Evolutionary conservation across 306 rosid genomes (phyloP).

Genomic region (Begonia loranthoides): DNA sequence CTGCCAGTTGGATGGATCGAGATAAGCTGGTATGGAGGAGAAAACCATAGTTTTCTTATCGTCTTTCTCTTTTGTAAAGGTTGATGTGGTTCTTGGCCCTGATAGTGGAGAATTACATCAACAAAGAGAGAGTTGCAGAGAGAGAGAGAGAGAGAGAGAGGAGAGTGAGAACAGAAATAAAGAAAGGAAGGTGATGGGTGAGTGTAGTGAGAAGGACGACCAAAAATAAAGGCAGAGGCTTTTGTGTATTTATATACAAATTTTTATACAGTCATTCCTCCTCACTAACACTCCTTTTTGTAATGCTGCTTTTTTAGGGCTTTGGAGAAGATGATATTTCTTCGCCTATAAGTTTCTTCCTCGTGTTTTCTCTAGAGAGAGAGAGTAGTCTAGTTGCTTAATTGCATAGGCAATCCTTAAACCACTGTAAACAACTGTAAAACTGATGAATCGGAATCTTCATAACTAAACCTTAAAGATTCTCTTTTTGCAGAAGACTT

Average conservation of each 20-base stretch:
- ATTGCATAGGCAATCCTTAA: too few relatives aligned
- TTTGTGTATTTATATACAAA: conserved; percentile 4
- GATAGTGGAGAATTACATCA: conserved; percentile 17
- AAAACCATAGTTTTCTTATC: conserved; percentile 11
- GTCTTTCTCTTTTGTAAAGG: conserved; percentile 14
- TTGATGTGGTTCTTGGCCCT: conserved; percentile 9
- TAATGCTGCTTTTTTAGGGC: conserved; percentile 8
- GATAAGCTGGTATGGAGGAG: conserved; percentile 13
- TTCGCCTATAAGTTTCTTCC: conserved; percentile 10
- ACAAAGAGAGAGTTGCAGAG: conserved; percentile 3
- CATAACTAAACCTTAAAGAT: too few relatives aligned
- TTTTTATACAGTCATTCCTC: conserved; percentile 1
- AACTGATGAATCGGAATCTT: too few relatives aligned
- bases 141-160: background rate
- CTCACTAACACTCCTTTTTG: conserved; percentile 2
- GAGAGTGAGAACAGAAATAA: background rate
- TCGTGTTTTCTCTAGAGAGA: background rate
- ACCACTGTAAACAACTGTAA: too few relatives aligned
- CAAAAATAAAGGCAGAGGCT: conserved; percentile 9
- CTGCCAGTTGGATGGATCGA: conserved; percentile 17
- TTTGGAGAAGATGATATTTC: conserved; percentile 3
- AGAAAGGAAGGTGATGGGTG: background rate
- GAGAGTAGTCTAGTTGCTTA: too few relatives aligned
- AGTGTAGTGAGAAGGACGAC: background rate
- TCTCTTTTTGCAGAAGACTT: too few relatives aligned